phyloP scores from a whole-genome alignment of 2,329 filamentous ascomycete genomes.

The Apiospora pterosperma region DNA sequence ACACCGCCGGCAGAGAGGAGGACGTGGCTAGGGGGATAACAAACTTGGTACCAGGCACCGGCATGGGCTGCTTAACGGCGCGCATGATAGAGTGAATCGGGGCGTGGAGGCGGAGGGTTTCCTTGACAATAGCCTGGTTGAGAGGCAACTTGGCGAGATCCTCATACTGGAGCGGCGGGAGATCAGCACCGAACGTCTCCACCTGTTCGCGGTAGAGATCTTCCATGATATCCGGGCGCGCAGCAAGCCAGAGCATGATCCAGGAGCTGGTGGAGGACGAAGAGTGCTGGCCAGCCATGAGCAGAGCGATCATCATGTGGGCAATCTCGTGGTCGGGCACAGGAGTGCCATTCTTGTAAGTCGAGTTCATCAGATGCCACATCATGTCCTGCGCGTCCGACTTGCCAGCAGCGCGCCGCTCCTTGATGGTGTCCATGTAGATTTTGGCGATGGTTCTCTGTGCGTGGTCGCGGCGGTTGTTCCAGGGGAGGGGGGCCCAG shows the following conservation, averaged over 20 bases:
- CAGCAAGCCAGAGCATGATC: slow-evolving; percentile 79
- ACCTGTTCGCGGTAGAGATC: slow-evolving; percentile 83
- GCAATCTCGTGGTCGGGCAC: slow-evolving; percentile 84
- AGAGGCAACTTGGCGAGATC: slow-evolving; percentile 75
- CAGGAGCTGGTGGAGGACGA: slow-evolving; percentile 81
- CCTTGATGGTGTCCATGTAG: slow-evolving; percentile 78
- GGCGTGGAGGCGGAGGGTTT: slow-evolving; percentile 85
- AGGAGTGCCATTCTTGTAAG: slow-evolving; percentile 76
- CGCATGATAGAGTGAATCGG: slow-evolving; percentile 96
- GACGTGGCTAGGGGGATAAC: slow-evolving; percentile 77
- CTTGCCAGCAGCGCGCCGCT: slow-evolving; percentile 55
- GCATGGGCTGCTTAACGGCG: slow-evolving; percentile 84
- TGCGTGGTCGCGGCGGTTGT: slow-evolving; percentile 75
- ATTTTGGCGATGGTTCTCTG: slow-evolving; percentile 77
- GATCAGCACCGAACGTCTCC: slow-evolving; percentile 66
- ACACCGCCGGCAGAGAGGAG: slow-evolving; percentile 85
- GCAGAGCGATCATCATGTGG: slow-evolving; percentile 89
- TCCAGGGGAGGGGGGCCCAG: slow-evolving; percentile 86
- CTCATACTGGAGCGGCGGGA: slow-evolving; percentile 74
- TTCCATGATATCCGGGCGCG: slow-evolving; percentile 72
- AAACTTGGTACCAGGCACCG: slow-evolving; percentile 77
- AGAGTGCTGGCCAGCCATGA: slow-evolving; percentile 91
- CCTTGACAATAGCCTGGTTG: slow-evolving; percentile 82
- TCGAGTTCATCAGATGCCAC: slow-evolving; percentile 82
- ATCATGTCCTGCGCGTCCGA: slow-evolving; percentile 73